Percentiles rank a stretch among this genome's conserved stretches.
These are phyloP conservation scores for Aquilaria agallochum DNA, from an alignment of 441 rosid genomes.

Conservation along the genomic window DNA sequence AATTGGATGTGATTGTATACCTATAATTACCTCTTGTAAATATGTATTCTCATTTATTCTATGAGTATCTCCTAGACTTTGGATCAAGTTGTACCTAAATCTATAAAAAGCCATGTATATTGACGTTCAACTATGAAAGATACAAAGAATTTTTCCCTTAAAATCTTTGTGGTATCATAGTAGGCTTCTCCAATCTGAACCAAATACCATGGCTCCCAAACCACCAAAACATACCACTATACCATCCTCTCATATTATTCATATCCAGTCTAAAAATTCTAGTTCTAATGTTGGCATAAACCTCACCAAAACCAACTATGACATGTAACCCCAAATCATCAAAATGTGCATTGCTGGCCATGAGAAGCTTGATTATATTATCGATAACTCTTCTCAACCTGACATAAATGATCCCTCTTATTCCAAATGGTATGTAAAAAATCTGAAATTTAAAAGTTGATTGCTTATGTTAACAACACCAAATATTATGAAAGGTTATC, in stretches of 20 bases:
- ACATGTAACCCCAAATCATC: constrained; percentile 2
- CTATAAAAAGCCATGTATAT: no score
- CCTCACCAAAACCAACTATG: constrained; percentile 2
- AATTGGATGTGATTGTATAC: no score
- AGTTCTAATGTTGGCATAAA: not conserved
- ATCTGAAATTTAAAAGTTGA: constrained; percentile 5
- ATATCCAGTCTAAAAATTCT: constrained; percentile 1
- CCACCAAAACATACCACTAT: no score
- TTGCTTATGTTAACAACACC: constrained; percentile 4
- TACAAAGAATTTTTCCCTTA: no score
- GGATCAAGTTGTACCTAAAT: no score
- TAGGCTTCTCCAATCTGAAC: no score
- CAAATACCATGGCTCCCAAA: no score
- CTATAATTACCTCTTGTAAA: no score
- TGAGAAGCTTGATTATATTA: constrained; percentile 3
- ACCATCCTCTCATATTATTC: not conserved
- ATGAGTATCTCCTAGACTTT: no score
- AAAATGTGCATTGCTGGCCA: not conserved
- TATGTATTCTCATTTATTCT: no score
- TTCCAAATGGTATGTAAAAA: constrained; percentile 1
- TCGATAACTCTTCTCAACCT: not conserved
- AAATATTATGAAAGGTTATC: not conserved
- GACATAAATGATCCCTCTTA: not conserved
- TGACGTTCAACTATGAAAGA: no score
- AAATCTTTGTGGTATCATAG: no score